Conservation (phyloP, 2,329 filamentous ascomycete species). For the Rutstroemia sydowiana region DNA sequence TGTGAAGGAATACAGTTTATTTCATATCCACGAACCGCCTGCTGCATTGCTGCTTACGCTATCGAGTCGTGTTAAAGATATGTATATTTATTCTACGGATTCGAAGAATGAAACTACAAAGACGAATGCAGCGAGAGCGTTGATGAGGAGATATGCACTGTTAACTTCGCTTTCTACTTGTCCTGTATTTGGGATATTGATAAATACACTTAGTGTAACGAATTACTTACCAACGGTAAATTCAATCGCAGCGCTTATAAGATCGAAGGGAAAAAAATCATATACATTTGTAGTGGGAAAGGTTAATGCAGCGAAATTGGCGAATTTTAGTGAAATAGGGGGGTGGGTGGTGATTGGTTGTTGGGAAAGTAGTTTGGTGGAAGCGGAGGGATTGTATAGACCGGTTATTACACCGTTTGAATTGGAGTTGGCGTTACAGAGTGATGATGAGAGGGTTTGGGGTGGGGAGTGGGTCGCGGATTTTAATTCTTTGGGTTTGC, state of each 20-base stretch:
- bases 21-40: conserved; percentile 79
- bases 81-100: conserved; percentile 68
- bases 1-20: conserved; percentile 51
- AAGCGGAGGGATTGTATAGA: conserved; percentile 80
- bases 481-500: conserved; percentile 55
- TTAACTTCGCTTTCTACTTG: conserved; percentile 73
- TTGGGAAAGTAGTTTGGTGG: conserved; percentile 92
- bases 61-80: conserved; percentile 68
- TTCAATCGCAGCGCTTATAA: conserved; percentile 65
- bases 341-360: conserved; percentile 97
- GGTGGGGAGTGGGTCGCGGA: conserved; percentile 83
- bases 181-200: conserved; percentile 83
- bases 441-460: conserved; percentile 74
- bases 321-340: conserved; percentile 91
- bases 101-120: conserved; percentile 25
- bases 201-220: conserved; percentile 88
- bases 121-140: conserved; percentile 42
- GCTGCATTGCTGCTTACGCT: conserved; percentile 82
- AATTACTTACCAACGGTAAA: conserved; percentile 82
- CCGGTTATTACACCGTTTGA: conserved; percentile 96
- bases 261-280: conserved; percentile 79
- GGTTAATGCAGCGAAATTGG: conserved; percentile 88
- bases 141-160: conserved; percentile 83
- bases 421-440: conserved; percentile 67
- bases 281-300: conserved; percentile 97